Evolutionary conservation across 805 yeast species (phyloP).

Genomic region (Suhomyces kilbournensis): DNA sequence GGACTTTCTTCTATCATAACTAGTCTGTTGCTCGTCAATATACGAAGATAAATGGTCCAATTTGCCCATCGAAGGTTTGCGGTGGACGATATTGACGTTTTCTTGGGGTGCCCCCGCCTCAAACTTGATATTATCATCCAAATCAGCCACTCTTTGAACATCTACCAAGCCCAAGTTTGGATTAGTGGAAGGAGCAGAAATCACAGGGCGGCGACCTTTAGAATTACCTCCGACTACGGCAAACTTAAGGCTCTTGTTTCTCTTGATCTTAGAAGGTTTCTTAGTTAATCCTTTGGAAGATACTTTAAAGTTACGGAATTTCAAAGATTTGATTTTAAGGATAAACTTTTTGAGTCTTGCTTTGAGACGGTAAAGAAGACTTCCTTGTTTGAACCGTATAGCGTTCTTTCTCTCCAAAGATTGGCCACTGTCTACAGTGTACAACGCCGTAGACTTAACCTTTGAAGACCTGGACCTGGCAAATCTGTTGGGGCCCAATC

Average conservation of each 20-base stretch:
- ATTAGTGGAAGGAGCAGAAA: constrained; percentile 32
- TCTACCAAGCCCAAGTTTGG: constrained; percentile 23
- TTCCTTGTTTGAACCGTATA: constrained; percentile 32
- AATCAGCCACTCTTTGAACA: constrained; percentile 14
- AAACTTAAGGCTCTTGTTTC: neutral
- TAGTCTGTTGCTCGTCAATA: constrained; percentile 24
- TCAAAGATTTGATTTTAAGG: constrained; percentile 18
- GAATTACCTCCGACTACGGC: neutral
- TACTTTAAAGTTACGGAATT: constrained; percentile 21
- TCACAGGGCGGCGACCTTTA: constrained; percentile 6
- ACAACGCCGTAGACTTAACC: neutral
- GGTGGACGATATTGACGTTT: constrained; percentile 9
- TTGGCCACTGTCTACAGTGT: neutral
- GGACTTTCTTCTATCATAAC: constrained; percentile 9
- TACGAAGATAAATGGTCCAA: constrained; percentile 23
- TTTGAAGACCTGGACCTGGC: constrained; percentile 1
- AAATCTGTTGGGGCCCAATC: neutral
- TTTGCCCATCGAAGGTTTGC: constrained; percentile 10
- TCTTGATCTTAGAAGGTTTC: constrained; percentile 9
- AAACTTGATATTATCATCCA: constrained; percentile 22
- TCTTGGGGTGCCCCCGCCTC: constrained; percentile 24
- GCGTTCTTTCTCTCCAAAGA: constrained; percentile 26
- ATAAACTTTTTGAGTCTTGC: constrained; percentile 23
- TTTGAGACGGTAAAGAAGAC: constrained; percentile 30
- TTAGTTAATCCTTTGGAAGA: constrained; percentile 16